Evolutionary conservation across 2,329 filamentous ascomycete species (phyloP).

Genomic region (Monilinia fructicola): DNA sequence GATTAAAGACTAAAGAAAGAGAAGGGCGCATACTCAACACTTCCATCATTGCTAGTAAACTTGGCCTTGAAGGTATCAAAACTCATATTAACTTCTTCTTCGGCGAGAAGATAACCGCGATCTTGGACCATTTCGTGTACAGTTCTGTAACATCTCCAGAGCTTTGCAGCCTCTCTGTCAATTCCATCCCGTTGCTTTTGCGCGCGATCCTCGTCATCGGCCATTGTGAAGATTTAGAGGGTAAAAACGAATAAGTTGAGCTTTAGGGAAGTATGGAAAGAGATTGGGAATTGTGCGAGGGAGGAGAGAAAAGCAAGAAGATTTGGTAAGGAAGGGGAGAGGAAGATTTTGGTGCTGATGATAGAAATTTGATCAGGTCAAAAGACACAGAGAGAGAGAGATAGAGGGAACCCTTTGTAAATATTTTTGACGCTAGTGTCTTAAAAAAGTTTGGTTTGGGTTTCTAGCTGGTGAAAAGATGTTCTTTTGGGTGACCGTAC

Average conservation of each 20-base stretch:
- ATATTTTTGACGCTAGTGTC: constrained; percentile 18
- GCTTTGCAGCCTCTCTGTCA: constrained; percentile 54
- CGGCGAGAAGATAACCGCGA: constrained; percentile 86
- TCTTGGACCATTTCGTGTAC: constrained; percentile 94
- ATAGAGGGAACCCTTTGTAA: constrained; percentile 16
- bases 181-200: constrained; percentile 40
- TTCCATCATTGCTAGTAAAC: constrained; percentile 71
- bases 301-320: no score
- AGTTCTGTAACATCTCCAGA: constrained; percentile 94
- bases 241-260: neutral
- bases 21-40: constrained; percentile 64
- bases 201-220: constrained; percentile 36
- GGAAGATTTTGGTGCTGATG: neutral
- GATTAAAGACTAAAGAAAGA: neutral
- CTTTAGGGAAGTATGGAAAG: neutral
- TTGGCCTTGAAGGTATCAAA: constrained; percentile 76
- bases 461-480: neutral
- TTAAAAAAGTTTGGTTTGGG: constrained; percentile 22
- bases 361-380: neutral
- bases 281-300: neutral
- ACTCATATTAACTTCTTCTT: constrained; percentile 83
- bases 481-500: constrained; percentile 9
- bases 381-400: no score
- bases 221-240: constrained; percentile 29
- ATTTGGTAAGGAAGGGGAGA: neutral